Evolutionary conservation across 108 stramenopile species (phyloP).

Genomic region (Ochromonas danica): DNA sequence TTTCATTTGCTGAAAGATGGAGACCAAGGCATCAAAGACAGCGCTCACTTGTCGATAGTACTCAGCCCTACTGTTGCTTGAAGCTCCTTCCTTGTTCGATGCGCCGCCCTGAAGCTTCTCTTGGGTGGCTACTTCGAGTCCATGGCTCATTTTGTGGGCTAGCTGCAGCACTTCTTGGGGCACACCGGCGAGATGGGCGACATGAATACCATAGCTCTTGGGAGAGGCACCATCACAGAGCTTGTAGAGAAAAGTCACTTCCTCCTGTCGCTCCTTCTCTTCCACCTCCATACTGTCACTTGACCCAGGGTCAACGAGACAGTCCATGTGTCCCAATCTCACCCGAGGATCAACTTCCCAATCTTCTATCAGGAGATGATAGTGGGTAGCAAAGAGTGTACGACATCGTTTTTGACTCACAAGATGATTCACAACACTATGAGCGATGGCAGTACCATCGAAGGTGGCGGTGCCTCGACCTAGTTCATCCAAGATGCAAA

Average conservation of each 20-base stretch:
- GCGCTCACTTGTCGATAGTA: neutral
- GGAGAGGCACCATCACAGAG: slow-evolving; percentile 88
- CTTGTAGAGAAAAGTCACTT: slow-evolving; percentile 96
- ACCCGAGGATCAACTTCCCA: slow-evolving; percentile 74
- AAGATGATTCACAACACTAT: slow-evolving; percentile 81
- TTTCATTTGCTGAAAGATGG: neutral
- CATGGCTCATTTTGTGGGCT: slow-evolving; percentile 52
- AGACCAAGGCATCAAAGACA: neutral
- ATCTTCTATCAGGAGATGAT: slow-evolving; percentile 91
- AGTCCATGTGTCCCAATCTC: slow-evolving; percentile 95
- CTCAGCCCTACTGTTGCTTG: too few relatives aligned
- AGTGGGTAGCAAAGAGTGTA: slow-evolving; percentile 96
- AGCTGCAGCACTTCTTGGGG: slow-evolving; percentile 81
- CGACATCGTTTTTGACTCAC: slow-evolving; percentile 80
- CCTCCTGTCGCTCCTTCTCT: slow-evolving; percentile 49
- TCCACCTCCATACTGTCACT: slow-evolving; percentile 36
- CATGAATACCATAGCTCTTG: slow-evolving; percentile 97
- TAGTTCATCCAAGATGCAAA: slow-evolving; percentile 98
- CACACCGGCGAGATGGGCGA: slow-evolving; percentile 91
- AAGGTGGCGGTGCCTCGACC: slow-evolving; percentile 94
- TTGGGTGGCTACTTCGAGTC: neutral
- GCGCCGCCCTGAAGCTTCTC: neutral
- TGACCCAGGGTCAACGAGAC: slow-evolving; percentile 69
- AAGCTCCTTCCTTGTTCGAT: neutral
- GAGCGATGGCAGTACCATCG: slow-evolving; percentile 99